Evolutionary conservation across 768 basidiomycete genomes (phyloP).

Genomic region (Russula vinacea): DNA sequence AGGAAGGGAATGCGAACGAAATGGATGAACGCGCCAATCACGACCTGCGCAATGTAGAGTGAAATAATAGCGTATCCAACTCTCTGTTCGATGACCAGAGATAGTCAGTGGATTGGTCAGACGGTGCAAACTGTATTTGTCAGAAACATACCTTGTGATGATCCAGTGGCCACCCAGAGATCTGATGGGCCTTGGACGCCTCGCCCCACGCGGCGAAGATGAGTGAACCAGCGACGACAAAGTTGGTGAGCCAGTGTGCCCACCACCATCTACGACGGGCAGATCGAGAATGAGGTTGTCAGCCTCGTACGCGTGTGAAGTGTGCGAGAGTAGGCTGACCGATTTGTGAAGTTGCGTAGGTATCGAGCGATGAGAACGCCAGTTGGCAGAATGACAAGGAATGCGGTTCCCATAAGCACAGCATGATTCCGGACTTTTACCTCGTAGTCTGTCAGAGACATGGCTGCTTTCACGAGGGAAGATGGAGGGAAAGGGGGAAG

Average conservation of each 20-base stretch:
- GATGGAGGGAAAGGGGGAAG: neutral
- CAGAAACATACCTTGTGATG: constrained; percentile 39
- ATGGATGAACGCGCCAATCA: constrained; percentile 52
- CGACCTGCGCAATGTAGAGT: constrained; percentile 51
- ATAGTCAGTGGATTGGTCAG: neutral
- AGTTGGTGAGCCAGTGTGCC: constrained; percentile 14
- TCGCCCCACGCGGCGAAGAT: constrained; percentile 50
- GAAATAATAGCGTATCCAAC: constrained; percentile 52
- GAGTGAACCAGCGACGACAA: constrained; percentile 47
- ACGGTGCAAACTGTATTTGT: neutral
- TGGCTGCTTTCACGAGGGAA: neutral
- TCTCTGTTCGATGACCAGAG: constrained; percentile 38
- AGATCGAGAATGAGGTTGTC: neutral
- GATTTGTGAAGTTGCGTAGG: constrained; percentile 22
- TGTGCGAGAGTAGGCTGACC: neutral
- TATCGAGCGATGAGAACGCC: constrained; percentile 19
- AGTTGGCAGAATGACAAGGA: constrained; percentile 11
- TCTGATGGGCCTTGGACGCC: constrained; percentile 32
- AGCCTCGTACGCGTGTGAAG: neutral
- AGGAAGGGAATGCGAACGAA: constrained; percentile 44
- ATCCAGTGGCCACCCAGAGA: constrained; percentile 33
- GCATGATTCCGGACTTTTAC: constrained; percentile 16
- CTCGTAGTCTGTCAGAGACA: constrained; percentile 20
- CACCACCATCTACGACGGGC: constrained; percentile 17
- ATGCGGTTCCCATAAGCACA: constrained; percentile 9